phyloP scores from a whole-genome alignment of 768 basidiomycete genomes.

The Trametes gibbosa region DNA sequence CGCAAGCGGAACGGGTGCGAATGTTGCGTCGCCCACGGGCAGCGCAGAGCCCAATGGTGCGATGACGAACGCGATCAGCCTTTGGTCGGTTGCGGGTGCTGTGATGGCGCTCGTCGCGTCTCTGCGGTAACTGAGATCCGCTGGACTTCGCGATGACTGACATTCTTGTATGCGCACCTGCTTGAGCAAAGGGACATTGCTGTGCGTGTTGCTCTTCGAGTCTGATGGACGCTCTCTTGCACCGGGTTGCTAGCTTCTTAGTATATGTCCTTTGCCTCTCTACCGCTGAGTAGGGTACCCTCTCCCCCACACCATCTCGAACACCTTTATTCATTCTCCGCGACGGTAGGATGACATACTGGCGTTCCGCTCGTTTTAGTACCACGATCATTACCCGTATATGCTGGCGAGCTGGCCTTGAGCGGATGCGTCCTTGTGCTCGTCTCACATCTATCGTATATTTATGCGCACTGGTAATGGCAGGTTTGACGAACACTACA shows the following conservation, averaged over 20 bases:
- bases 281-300: background rate
- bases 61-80: background rate
- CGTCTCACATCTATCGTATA: background rate
- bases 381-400: background rate
- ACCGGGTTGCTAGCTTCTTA: background rate
- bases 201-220: background rate
- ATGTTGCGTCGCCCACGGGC: background rate
- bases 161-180: background rate
- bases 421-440: background rate
- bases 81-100: constrained; percentile 1
- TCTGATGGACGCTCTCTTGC: constrained; percentile 6
- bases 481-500: no score
- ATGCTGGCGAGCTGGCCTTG: constrained; percentile 1
- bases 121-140: background rate
- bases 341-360: background rate
- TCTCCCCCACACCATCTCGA: background rate
- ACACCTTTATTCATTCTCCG: background rate
- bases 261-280: background rate
- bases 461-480: background rate
- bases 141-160: background rate
- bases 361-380: constrained; percentile 1
- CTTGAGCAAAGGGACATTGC: constrained; percentile 7
- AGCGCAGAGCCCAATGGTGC: background rate
- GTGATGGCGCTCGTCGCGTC: constrained; percentile 2
- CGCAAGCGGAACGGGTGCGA: background rate